Evolutionary conservation across 257 asterid genomes (phyloP).

Genomic region (Linaria vulgaris): DNA sequence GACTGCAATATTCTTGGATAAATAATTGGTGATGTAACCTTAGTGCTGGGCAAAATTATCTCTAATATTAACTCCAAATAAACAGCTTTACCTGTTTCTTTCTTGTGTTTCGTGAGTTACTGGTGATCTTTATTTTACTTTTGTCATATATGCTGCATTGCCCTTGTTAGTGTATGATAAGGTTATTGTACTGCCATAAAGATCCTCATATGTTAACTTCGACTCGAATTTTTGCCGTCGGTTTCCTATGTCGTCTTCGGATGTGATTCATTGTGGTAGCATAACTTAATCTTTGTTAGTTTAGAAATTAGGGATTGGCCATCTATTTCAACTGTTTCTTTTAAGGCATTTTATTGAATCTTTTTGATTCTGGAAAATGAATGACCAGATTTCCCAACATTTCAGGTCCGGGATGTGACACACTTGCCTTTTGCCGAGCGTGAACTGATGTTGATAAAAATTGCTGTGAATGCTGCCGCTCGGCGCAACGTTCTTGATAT

Average conservation of each 20-base stretch:
- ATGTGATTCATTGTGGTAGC: conserved; percentile 13
- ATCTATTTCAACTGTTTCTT: neutral
- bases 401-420: conserved; percentile 82
- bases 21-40: conserved; percentile 9
- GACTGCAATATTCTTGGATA: conserved; percentile 10
- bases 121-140: neutral
- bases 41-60: conserved; percentile 8
- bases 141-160: neutral
- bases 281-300: neutral
- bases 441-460: conserved; percentile 84
- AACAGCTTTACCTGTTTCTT: neutral
- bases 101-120: too few species aligned
- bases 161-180: neutral
- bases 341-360: neutral
- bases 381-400: conserved; percentile 14
- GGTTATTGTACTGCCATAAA: conserved; percentile 3
- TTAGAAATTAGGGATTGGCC: conserved; percentile 1
- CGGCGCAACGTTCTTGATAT: conserved; percentile 92
- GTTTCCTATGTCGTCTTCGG: neutral
- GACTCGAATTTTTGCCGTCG: neutral
- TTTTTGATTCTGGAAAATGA: conserved; percentile 23
- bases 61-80: conserved; percentile 1
- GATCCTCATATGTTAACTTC: conserved; percentile 8
- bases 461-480: conserved; percentile 88
- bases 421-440: conserved; percentile 93